Percentiles rank a stretch among this genome's conserved stretches.
Evolutionary conservation across 257 asterid genomes (phyloP).

Genomic region (Salvia splendens): DNA sequence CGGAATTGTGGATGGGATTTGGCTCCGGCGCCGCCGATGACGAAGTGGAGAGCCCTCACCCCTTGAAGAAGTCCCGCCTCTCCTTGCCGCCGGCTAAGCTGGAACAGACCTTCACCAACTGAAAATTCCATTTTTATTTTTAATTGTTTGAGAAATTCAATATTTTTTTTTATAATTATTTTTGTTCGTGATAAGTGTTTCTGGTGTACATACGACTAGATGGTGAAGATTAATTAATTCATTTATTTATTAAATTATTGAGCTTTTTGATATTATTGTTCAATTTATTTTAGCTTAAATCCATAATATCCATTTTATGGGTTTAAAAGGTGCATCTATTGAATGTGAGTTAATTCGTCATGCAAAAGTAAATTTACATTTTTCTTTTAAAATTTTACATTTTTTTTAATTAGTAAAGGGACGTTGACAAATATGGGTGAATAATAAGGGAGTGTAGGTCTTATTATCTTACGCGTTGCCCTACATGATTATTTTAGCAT

Average conservation of each 20-base stretch:
- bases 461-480: neutral
- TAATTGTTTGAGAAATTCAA: neutral
- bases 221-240: constrained; percentile 1
- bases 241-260: neutral
- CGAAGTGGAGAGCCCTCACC: constrained; percentile 63
- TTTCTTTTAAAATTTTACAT: neutral
- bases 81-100: constrained; percentile 29
- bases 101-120: constrained; percentile 10
- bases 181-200: neutral
- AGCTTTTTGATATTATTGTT: neutral
- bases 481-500: neutral
- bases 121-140: constrained; percentile 2
- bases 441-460: neutral
- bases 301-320: too few species aligned
- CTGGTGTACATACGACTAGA: neutral
- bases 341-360: neutral
- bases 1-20: constrained; percentile 43
- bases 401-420: neutral
- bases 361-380: neutral
- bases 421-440: too few species aligned
- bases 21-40: constrained; percentile 37
- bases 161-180: neutral
- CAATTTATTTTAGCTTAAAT: neutral
- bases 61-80: constrained; percentile 49
- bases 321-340: too few species aligned